Evolutionary conservation across 2,329 filamentous ascomycete species (phyloP), one percentile per base, ranked within the genome.

Genomic region (Ceratocystis huliohia): DNA sequence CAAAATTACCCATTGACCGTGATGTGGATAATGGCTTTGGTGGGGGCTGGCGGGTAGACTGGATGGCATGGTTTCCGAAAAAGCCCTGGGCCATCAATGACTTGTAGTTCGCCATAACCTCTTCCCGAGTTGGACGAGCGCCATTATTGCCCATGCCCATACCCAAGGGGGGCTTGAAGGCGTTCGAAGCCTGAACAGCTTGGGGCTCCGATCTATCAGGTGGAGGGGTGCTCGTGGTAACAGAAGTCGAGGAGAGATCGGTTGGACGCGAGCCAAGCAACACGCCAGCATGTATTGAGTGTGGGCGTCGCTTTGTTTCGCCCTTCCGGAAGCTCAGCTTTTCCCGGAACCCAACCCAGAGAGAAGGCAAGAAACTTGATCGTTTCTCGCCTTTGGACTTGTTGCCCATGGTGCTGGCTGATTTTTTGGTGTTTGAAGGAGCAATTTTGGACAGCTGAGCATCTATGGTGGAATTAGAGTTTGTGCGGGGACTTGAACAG

Each of bases 11-110:
- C 46, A 63, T 69, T 33, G 50, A 69, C 64, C 63, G 67, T 56
- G 48, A 65, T 17, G 66, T 66, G 8, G 37, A n/a, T n/a, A 68
- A 44, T 25, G 64, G 66, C 50, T 68, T 68, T 20, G 71, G 73
- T 25, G 73, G 72, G 1, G 76, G 79, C 71, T 81, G 80, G 2
- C 82, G 76, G 1, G 81, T 82, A 3, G 81, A 83, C 68, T 81
- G 79, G 68, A 84, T 84, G 64, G 82, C 82, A 69, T 84, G 82
- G 28, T 79, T 76, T 61, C 79, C 76, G 72, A 85, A 85, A 78
- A 85, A 85, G 68, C 82, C 82, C 5, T 78, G 78, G 1, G 81
- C 78, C 70, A 84, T 77, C 66, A 85, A 77, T 69, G 81, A 75
- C 69, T 83, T 79, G 73, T 85, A 85, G 71, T 77, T 84, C 68